These are phyloP conservation scores for Aureococcus anophagefferens DNA, from an alignment of 108 stramenopile species.

Conservation along the genomic window DNA sequence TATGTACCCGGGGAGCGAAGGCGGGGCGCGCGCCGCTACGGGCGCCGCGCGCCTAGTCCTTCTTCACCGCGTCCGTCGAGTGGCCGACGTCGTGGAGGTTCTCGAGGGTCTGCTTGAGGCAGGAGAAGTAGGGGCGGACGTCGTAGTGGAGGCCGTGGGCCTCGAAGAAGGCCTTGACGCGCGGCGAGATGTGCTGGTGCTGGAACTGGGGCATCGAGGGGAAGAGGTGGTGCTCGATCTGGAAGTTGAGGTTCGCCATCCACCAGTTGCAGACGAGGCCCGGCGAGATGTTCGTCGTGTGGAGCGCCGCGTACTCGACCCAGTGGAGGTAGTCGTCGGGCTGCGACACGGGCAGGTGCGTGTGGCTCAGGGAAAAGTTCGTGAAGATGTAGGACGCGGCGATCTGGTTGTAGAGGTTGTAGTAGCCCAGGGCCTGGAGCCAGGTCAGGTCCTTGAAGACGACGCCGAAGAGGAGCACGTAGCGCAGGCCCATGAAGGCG, in stretches of 20 bases:
- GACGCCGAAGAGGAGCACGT: conserved; percentile 4
- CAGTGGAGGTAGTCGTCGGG: conserved; percentile 22
- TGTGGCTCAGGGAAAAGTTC: conserved; percentile 25
- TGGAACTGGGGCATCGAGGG: conserved; percentile 48
- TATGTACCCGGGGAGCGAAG: no score
- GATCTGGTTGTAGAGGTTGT: conserved; percentile 12
- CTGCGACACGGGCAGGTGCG: conserved; percentile 21
- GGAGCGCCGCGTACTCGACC: conserved; percentile 24
- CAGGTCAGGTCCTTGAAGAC: not conserved
- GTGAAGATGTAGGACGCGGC: conserved; percentile 24
- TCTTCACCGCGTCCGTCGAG: no score
- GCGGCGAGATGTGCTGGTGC: conserved; percentile 23
- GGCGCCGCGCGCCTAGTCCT: no score
- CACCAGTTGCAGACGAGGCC: conserved; percentile 41
- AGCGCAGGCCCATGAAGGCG: conserved; percentile 7
- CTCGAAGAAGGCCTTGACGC: conserved; percentile 42
- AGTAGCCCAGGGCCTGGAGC: no score
- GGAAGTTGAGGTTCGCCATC: conserved; percentile 47
- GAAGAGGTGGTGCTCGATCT: conserved; percentile 59
- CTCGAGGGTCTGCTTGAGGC: not conserved
- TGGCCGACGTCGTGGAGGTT: not conserved
- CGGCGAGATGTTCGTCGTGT: conserved; percentile 24
- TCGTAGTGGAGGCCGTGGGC: conserved; percentile 34
- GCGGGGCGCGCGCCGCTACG: no score
- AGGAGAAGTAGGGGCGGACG: not conserved